Conservation (phyloP, 2,329 filamentous ascomycete species). For the Calonectria henricotiae region DNA sequence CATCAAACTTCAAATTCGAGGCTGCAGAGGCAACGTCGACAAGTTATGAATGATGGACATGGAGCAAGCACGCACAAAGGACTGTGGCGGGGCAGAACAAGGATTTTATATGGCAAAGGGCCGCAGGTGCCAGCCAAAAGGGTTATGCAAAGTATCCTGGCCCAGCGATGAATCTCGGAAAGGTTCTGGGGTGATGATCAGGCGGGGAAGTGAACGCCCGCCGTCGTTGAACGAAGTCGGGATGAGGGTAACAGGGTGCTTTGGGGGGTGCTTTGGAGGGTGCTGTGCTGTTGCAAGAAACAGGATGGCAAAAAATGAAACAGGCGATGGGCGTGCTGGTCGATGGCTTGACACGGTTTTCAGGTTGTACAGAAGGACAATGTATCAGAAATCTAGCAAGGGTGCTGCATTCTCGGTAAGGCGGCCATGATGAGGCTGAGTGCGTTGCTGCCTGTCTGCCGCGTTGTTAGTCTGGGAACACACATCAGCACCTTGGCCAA, state of each 20-base stretch:
- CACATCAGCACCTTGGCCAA: not conserved
- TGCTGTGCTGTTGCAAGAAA: not conserved
- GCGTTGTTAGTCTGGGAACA: not conserved
- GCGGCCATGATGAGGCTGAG: not conserved
- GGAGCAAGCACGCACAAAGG: not conserved
- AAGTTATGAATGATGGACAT: not conserved
- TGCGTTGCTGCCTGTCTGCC: conserved; percentile 10
- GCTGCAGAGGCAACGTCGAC: not conserved
- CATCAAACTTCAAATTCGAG: not conserved
- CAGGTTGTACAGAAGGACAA: not conserved
- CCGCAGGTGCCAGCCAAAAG: not conserved
- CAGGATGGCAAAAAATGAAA: not conserved
- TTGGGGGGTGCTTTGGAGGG: no score
- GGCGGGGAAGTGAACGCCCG: no score
- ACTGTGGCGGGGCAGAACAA: not conserved
- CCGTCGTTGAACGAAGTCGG: not conserved
- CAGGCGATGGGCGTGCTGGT: not conserved
- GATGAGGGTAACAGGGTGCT: not conserved
- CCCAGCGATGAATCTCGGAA: not conserved
- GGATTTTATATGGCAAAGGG: conserved; percentile 1
- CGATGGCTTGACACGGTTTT: not conserved
- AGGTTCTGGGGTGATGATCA: not conserved
- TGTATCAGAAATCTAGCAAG: not conserved
- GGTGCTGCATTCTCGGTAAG: not conserved
- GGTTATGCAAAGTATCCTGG: not conserved